Evolutionary conservation across 768 basidiomycete genomes (phyloP).

Genomic region (Tylopilus sp.): DNA sequence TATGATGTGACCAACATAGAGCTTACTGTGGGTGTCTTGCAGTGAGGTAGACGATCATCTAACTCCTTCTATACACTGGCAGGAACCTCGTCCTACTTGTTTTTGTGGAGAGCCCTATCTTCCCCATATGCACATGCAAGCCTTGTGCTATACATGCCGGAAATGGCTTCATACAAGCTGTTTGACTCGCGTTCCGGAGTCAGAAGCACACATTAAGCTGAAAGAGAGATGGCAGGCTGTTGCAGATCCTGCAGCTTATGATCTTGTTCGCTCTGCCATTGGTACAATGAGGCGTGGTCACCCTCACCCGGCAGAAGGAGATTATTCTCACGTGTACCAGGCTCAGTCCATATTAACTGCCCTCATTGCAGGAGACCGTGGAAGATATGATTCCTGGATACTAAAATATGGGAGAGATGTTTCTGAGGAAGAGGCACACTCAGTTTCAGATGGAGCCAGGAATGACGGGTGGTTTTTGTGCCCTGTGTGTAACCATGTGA

Average conservation of each 20-base stretch:
- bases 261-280: background rate
- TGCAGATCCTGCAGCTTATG: background rate
- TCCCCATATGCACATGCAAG: background rate
- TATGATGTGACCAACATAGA: too few relatives aligned
- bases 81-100: background rate
- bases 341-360: constrained; percentile 8
- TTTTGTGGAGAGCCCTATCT: background rate
- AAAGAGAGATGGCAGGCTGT: background rate
- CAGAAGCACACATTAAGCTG: background rate
- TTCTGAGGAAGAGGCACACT: too few relatives aligned
- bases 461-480: background rate
- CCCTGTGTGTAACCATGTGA: too few relatives aligned
- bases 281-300: background rate
- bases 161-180: background rate
- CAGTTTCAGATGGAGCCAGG: background rate
- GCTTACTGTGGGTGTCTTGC: too few relatives aligned
- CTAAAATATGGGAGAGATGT: background rate
- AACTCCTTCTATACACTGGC: background rate
- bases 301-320: background rate
- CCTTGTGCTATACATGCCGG: background rate
- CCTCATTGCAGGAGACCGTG: background rate
- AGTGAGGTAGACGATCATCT: background rate
- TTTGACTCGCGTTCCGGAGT: background rate
- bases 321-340: constrained; percentile 2
- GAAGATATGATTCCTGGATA: background rate